Evolutionary conservation across 2,329 filamentous ascomycete genomes (phyloP), one percentile per base, ranked within the genome.

Genomic region (Calonectria honghensis): DNA sequence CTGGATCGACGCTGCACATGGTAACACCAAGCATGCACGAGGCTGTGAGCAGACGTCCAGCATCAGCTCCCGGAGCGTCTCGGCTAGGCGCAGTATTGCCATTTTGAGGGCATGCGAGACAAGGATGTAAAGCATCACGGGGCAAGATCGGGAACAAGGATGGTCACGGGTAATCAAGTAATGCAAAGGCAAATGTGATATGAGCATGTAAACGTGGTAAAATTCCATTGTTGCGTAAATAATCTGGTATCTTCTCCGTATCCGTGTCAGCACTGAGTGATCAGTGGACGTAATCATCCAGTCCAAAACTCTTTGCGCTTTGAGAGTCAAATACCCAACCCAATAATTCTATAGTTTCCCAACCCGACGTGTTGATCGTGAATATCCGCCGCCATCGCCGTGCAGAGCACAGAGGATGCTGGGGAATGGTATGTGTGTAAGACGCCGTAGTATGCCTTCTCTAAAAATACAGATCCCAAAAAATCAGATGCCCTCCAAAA

Each of bases 381-480:
- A 81, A 81, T 73, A 74, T 75, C 65, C 75, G 70, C 73, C 63
- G 41, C 70, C 71, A 50, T 74, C 66, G 24, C 73, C 61, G 52
- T 59, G 68, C 64, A 59, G 67, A 54, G 59, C 71, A 70, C 39
- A 68, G 65, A 59, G 70, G 66, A 73, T 73, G 75, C 69, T 68
- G 73, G 57, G 67, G 74, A 68, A 73, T 67, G 75, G 75, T 76
- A 76, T 77, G 78, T 75, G 76, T 79, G 72, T 76, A 74, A 81
- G 78, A 79, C 80, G 79, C 76, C 80, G 77, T 79, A 73, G 75
- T 75, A 78, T 80, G 80, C 79, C 80, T 75, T 76, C 76, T 81
- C 78, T 81, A 81, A 59, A 80, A 75, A 76, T 81, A 82, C 80
- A 82, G 73, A 79, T 77, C 80, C 79, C 75, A 66, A 76, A 78